Percentiles rank a stretch among this genome's conserved stretches.
phyloP scores from a whole-genome alignment of 129 eudicot species.

The Gnaphalium uliginosum region DNA sequence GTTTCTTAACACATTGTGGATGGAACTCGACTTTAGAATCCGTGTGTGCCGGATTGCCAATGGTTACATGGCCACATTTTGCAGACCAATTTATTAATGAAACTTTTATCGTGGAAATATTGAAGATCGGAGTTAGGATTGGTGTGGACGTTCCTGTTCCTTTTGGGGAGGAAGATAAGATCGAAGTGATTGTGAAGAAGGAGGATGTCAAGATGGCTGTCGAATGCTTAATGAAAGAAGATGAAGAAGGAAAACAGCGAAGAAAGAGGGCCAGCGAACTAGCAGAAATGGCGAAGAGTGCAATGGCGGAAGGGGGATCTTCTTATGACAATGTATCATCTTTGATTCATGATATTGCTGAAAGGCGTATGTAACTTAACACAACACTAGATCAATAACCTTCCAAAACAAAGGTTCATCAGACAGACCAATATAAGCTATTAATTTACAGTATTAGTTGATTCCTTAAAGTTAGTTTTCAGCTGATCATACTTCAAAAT shows the following conservation, averaged over 20 bases:
- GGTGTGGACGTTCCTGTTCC: constrained; percentile 10
- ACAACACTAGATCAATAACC: neutral
- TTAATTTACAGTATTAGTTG: too few relatives aligned
- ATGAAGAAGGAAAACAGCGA: constrained; percentile 39
- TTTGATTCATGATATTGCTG: constrained; percentile 43
- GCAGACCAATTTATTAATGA: constrained; percentile 63
- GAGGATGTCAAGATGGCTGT: constrained; percentile 28
- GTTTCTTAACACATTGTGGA: constrained; percentile 66
- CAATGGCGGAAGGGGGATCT: constrained; percentile 59
- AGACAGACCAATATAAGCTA: too few relatives aligned
- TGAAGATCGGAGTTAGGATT: constrained; percentile 37
- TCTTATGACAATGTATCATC: constrained; percentile 37
- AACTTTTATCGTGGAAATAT: constrained; percentile 39
- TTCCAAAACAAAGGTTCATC: too few relatives aligned
- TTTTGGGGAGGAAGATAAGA: neutral
- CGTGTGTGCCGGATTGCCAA: constrained; percentile 44
- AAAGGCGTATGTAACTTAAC: neutral
- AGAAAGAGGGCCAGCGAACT: constrained; percentile 42
- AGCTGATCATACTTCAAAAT: too few relatives aligned
- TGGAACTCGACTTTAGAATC: constrained; percentile 71
- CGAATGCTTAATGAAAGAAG: constrained; percentile 39
- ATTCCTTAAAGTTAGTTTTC: too few relatives aligned
- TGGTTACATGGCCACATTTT: constrained; percentile 62
- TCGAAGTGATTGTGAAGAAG: constrained; percentile 1
- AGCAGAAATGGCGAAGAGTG: constrained; percentile 48